phyloP scores from a whole-genome alignment of 2,329 filamentous ascomycete genomes.

The Aspergillus pseudotamarii region DNA sequence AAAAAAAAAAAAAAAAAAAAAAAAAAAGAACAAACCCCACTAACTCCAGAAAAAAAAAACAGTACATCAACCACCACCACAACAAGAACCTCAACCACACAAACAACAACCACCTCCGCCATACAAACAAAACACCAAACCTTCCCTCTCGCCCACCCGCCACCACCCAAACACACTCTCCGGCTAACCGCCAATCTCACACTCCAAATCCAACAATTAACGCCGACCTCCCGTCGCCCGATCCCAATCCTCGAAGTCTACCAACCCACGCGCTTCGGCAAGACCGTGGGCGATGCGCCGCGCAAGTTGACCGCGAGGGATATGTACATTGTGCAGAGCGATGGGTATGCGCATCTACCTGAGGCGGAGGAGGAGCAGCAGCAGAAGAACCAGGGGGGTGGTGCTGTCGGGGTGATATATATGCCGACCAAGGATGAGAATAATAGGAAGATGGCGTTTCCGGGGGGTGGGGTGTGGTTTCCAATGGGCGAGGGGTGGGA shows the following conservation, averaged over 20 bases:
- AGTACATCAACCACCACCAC: background rate
- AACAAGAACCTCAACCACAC: background rate
- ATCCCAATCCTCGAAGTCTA: slow-evolving; percentile 36
- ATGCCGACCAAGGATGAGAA: background rate
- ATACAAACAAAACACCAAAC: slow-evolving; percentile 21
- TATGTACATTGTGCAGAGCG: slow-evolving; percentile 33
- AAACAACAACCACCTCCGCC: background rate
- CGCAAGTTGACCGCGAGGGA: slow-evolving; percentile 30
- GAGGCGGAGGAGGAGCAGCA: too few species aligned
- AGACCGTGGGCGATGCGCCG: slow-evolving; percentile 20
- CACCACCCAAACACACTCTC: slow-evolving; percentile 33
- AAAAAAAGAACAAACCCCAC: background rate
- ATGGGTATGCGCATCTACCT: slow-evolving; percentile 21
- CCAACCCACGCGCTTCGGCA: slow-evolving; percentile 31
- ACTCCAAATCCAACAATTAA: slow-evolving; percentile 38
- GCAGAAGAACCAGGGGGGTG: background rate
- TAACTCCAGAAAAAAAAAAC: background rate
- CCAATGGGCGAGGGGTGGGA: background rate
- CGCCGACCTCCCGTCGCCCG: slow-evolving; percentile 17
- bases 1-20: too few species aligned
- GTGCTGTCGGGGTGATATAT: slow-evolving; percentile 9
- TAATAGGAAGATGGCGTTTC: background rate
- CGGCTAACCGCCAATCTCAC: slow-evolving; percentile 32
- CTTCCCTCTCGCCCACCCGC: slow-evolving; percentile 33
- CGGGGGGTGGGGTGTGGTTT: background rate